Conservation (phyloP, 2,329 filamentous ascomycete genomes). For the Westerdykella ornata region DNA sequence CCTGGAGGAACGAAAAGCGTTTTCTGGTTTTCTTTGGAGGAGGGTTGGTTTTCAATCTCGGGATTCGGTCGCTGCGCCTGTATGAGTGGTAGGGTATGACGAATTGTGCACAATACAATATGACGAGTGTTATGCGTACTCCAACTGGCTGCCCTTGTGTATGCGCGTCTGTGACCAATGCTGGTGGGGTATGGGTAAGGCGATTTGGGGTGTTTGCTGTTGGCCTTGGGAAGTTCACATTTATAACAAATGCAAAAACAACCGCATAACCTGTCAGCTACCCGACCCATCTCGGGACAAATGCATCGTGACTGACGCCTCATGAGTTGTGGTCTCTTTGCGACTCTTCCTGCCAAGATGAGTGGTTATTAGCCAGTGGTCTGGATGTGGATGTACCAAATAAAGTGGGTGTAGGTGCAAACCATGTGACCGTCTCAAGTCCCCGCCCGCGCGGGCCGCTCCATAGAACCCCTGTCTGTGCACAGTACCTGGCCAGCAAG, state of each 20-base stretch:
- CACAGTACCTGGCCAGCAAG: no score
- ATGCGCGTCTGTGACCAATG: not conserved
- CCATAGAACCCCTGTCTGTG: constrained; percentile 24
- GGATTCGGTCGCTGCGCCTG: not conserved
- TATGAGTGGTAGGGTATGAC: not conserved
- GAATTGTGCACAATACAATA: no score
- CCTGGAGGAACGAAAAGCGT: not conserved
- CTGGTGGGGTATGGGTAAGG: not conserved
- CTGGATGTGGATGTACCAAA: constrained; percentile 32
- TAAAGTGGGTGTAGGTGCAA: not conserved
- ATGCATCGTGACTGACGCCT: not conserved
- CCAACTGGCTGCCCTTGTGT: not conserved
- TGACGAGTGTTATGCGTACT: not conserved
- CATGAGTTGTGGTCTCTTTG: not conserved
- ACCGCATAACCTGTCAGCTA: constrained; percentile 7
- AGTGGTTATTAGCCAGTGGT: constrained; percentile 4
- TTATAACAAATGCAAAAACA: constrained; percentile 16
- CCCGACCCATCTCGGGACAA: not conserved
- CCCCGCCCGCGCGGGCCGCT: constrained; percentile 6
- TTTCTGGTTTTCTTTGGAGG: no score
- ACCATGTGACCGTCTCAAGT: constrained; percentile 25
- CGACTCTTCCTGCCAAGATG: not conserved
- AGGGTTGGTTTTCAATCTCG: not conserved
- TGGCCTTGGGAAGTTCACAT: constrained; percentile 2
- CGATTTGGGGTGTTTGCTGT: not conserved